These are phyloP conservation scores for Fusarium sp. DNA, from an alignment of 2,329 filamentous ascomycete species.

Conservation along the genomic window DNA sequence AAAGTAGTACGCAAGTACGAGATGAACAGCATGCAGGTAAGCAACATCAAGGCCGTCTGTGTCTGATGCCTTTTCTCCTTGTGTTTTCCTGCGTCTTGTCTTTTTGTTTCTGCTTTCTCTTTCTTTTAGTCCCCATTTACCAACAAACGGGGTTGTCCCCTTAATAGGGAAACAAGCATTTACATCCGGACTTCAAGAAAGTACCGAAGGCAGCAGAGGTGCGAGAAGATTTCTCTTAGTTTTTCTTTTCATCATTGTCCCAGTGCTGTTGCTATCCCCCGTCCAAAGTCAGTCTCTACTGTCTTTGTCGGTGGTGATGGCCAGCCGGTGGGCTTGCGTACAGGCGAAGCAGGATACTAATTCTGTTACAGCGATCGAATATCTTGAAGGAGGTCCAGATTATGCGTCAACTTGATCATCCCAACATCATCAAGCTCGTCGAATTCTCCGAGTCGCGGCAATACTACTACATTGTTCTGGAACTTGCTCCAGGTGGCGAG, in stretches of 20 bases:
- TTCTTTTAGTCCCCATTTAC: conserved; percentile 54
- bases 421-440: conserved; percentile 92
- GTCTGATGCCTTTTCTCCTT: conserved; percentile 39
- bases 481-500: conserved; percentile 93
- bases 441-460: conserved; percentile 93
- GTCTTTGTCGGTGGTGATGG: conserved; percentile 30
- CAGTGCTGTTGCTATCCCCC: conserved; percentile 34
- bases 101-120: conserved; percentile 19
- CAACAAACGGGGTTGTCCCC: conserved; percentile 59
- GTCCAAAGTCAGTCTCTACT: conserved; percentile 36
- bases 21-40: conserved; percentile 98
- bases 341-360: conserved; percentile 42
- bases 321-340: conserved; percentile 29
- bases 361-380: conserved; percentile 79
- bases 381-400: conserved; percentile 99
- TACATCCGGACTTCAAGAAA: conserved; percentile 97
- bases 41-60: conserved; percentile 54
- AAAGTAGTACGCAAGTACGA: conserved; percentile 99
- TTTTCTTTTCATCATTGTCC: conserved; percentile 32
- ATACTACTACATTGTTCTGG: conserved; percentile 97
- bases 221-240: conserved; percentile 63
- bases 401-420: conserved; percentile 96
- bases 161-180: conserved; percentile 83
- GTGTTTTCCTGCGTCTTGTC: conserved; percentile 25
- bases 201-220: conserved; percentile 97